Evolutionary conservation across 179 eudicot genomes (phyloP).

Genomic region (Gypsophila paniculata): DNA sequence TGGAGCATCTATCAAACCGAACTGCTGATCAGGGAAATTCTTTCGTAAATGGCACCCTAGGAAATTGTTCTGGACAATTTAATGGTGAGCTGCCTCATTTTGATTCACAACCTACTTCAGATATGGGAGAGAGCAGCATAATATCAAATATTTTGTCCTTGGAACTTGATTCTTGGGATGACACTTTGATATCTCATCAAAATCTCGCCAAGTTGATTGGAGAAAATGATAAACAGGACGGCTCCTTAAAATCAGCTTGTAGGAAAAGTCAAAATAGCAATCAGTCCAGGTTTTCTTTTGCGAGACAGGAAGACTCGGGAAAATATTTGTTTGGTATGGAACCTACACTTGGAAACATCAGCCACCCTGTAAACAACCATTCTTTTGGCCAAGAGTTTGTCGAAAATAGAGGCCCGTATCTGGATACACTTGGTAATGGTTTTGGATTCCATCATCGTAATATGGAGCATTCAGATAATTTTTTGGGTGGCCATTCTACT

Average conservation of each 20-base stretch:
- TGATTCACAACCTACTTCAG: slow-evolving; percentile 33
- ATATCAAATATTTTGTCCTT: slow-evolving; percentile 82
- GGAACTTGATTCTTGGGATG: slow-evolving; percentile 85
- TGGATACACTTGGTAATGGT: slow-evolving; percentile 36
- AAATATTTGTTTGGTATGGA: slow-evolving; percentile 34
- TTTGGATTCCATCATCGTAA: slow-evolving; percentile 48
- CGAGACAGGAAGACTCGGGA: slow-evolving; percentile 66
- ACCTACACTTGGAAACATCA: slow-evolving; percentile 38
- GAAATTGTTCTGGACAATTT: slow-evolving; percentile 34
- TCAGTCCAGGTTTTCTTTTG: slow-evolving; percentile 98
- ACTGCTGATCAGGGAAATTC: slow-evolving; percentile 30
- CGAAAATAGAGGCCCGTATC: slow-evolving; percentile 37
- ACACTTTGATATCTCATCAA: slow-evolving; percentile 56
- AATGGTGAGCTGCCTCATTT: slow-evolving; percentile 31
- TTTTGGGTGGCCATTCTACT: slow-evolving; percentile 36
- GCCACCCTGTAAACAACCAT: slow-evolving; percentile 30
- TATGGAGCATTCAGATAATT: slow-evolving; percentile 40
- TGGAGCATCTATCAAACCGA: slow-evolving; percentile 29
- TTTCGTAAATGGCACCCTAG: slow-evolving; percentile 34
- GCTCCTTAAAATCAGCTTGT: slow-evolving; percentile 38
- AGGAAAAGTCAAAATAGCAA: slow-evolving; percentile 65
- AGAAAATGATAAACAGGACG: slow-evolving; percentile 55
- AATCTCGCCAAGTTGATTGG: slow-evolving; percentile 60
- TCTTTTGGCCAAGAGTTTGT: slow-evolving; percentile 38
- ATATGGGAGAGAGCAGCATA: slow-evolving; percentile 72